These are phyloP conservation scores for Monilinia laxa DNA, from an alignment of 2,329 filamentous ascomycete species.

Conservation along the genomic window DNA sequence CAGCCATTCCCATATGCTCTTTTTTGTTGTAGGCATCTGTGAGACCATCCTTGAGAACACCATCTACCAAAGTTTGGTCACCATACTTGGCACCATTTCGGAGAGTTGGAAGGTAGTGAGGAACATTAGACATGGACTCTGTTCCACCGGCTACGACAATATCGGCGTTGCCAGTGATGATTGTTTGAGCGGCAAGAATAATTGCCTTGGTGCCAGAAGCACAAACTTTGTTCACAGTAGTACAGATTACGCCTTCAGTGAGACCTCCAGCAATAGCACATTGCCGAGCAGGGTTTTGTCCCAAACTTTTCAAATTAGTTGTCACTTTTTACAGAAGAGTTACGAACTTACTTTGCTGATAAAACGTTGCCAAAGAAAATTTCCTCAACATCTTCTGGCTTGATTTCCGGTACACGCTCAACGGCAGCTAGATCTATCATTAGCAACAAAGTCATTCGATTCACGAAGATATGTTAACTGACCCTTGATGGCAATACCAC, in stretches of 20 bases:
- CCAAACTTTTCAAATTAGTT: slow-evolving; percentile 59
- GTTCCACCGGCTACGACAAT: slow-evolving; percentile 92
- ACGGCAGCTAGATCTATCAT: slow-evolving; percentile 60
- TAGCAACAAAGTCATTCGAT: neutral
- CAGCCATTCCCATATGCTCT: slow-evolving; percentile 94
- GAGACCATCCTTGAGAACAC: slow-evolving; percentile 89
- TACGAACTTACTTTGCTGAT: slow-evolving; percentile 74
- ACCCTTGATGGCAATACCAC: slow-evolving; percentile 92
- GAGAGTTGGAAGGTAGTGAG: slow-evolving; percentile 89
- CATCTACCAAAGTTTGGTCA: slow-evolving; percentile 84
- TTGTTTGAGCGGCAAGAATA: slow-evolving; percentile 91
- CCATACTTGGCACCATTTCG: slow-evolving; percentile 92
- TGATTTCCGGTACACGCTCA: slow-evolving; percentile 80
- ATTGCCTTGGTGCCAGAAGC: slow-evolving; percentile 93
- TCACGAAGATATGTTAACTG: slow-evolving; percentile 29
- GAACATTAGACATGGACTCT: slow-evolving; percentile 98
- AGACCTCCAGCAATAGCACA: slow-evolving; percentile 89
- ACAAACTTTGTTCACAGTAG: slow-evolving; percentile 98
- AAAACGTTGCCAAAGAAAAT: slow-evolving; percentile 98
- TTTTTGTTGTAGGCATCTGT: slow-evolving; percentile 89
- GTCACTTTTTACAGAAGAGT: slow-evolving; percentile 7
- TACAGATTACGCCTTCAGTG: slow-evolving; percentile 74
- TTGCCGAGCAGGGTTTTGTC: slow-evolving; percentile 94
- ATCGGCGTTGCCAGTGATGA: slow-evolving; percentile 91
- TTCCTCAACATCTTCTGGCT: slow-evolving; percentile 87